Evolutionary conservation across 495 filamentous ascomycete species (phyloP), one percentile per base, ranked within the genome.

Genomic region (Geopyxis carbonaria): DNA sequence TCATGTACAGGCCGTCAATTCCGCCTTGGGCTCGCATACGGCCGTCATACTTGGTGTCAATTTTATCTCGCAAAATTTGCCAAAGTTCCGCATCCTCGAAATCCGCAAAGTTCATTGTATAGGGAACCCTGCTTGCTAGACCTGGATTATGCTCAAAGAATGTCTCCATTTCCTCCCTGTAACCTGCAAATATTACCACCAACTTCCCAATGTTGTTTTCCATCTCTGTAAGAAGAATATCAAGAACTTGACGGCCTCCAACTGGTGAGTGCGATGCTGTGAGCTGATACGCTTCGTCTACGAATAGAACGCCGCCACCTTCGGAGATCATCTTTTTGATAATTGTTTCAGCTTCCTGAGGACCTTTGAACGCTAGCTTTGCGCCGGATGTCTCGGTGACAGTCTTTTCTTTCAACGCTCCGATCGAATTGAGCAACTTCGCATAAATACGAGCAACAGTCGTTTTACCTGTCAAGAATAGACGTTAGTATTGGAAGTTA

Each of bases 111-210:
- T 67, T 60, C 16, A 87, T 48, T 13, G 63, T 54, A 27, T 73
- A 58, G 0, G 80, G 82, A 40, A 89, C 69, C 0, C 81, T 73
- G 45, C 78, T 83, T 0, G 69, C 60, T 6, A 89, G 56, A 1
- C 82, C 80, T 1, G 75, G 77, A 40, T 86, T 87, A 45, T 86
- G 78, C 0, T 65, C 68, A 37, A 80, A 83, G 57, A 91, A 82
- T 7, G 62, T 64, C 53, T 87, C 79, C 80, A 91, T 91, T 40
- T 77, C 61, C 39, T 73, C 73, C 37, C 68, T 68, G 58, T 87
- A 87, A 1, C 82, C 80, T 0, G 80, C 80, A 3, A 86, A 62
- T 10, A 91, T 67, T 41, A 91, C 76, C 0, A 80, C 75, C 8
- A 87, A 56, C 53, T 80, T 81, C 1, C 82, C 82, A 1, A 64